Evolutionary conservation across 805 yeast genomes (phyloP).

Genomic region (Wickerhamomyces ciferrii): DNA sequence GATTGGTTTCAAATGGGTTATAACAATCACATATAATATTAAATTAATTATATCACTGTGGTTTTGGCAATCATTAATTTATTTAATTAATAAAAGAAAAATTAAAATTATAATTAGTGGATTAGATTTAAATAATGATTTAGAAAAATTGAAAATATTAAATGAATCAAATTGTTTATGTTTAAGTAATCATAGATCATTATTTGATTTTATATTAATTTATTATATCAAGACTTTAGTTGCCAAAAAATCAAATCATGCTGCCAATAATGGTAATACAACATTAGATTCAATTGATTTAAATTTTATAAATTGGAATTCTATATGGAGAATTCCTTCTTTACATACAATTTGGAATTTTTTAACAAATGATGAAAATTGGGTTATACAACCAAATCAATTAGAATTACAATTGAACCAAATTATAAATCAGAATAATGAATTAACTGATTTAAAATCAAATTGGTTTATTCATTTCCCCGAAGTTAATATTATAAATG

Average conservation of each 20-base stretch:
- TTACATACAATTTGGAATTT: constrained; percentile 40
- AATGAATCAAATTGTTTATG: constrained; percentile 28
- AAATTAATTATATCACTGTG: not conserved
- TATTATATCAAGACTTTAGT: constrained; percentile 25
- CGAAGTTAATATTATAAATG: constrained; percentile 70
- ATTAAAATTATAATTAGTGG: constrained; percentile 22
- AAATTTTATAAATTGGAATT: constrained; percentile 70
- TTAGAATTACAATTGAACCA: too few relatives aligned
- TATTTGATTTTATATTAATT: constrained; percentile 62
- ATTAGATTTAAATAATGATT: constrained; percentile 7
- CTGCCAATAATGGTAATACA: too few relatives aligned
- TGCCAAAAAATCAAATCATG: constrained; percentile 12
- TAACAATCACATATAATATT: not conserved
- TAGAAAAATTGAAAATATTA: not conserved
- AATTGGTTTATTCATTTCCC: constrained; percentile 78
- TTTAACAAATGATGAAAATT: constrained; percentile 61
- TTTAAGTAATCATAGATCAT: constrained; percentile 58
- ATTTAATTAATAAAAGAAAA: constrained; percentile 18
- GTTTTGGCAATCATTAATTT: constrained; percentile 15
- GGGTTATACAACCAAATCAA: constrained; percentile 31
- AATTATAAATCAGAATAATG: too few relatives aligned
- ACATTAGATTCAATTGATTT: constrained; percentile 20
- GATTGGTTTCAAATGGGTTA: too few relatives aligned
- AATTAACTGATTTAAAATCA: constrained; percentile 52
- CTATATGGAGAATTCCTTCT: constrained; percentile 57